Evolutionary conservation across 345 rosid genomes (phyloP).

Genomic region (Diplotaxis tenuifolia): DNA sequence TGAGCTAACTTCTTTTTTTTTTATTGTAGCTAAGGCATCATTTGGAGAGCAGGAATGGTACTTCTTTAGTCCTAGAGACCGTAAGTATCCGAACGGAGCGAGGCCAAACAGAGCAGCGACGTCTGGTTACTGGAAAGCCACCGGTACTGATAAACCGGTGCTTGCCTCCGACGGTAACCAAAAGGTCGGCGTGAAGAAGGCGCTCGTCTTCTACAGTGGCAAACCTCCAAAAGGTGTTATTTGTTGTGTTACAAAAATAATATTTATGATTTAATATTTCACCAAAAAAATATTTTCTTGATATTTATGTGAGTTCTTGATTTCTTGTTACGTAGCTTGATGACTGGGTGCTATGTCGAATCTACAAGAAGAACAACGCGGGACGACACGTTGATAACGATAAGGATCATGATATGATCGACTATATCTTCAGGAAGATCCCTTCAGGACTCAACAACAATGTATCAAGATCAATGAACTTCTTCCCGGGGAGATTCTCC

Average conservation of each 20-base stretch:
- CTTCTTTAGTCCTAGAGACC: conserved; percentile 87
- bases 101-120: conserved; percentile 97
- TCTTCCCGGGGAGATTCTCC: conserved; percentile 23
- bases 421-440: conserved; percentile 51
- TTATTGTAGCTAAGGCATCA: conserved; percentile 65
- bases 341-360: conserved; percentile 96
- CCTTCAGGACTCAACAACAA: conserved; percentile 40
- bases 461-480: conserved; percentile 27
- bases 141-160: conserved; percentile 95
- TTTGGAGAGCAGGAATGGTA: conserved; percentile 99
- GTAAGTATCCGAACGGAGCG: conserved; percentile 96
- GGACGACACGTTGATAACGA: conserved; percentile 41
- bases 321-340: conserved; percentile 56
- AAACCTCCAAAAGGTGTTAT: conserved; percentile 94
- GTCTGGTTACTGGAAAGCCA: conserved; percentile 98
- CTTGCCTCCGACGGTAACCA: conserved; percentile 58
- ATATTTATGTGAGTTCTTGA: conserved; percentile 2
- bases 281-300: too few species aligned
- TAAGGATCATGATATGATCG: conserved; percentile 37
- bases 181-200: conserved; percentile 92
- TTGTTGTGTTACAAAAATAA: too few species aligned
- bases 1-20: conserved; percentile 5
- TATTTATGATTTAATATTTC: too few species aligned
- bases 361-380: conserved; percentile 74
- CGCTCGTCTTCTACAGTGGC: conserved; percentile 90